Base-by-base conservation (phyloP, 2,329 filamentous ascomycete genomes). In the Diplodia corticola region DNA sequence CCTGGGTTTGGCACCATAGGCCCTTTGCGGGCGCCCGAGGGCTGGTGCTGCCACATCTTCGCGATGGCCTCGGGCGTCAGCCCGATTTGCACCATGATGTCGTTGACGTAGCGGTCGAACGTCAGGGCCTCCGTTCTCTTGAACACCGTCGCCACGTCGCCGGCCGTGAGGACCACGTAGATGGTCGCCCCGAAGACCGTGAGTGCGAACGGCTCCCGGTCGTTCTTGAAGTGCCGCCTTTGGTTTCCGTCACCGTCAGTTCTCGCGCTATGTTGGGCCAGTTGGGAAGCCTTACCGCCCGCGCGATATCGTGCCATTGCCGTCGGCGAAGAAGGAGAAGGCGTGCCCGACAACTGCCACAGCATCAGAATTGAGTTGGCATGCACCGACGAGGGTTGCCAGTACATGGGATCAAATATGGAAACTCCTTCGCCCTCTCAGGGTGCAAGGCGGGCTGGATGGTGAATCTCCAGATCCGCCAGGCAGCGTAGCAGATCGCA, bases 91-190 rank as follows among this genome's bases (percentile, higher is more conserved):
- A 30, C 28, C 63, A 64, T 64, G 7, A 55, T 17, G 17, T 53
- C 63, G n/a, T n/a, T 28, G 33, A 64, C 37, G 50, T 53, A 64
- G 10, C 17, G n/a, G 50, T 64, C 63, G 50, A 64, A 64, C 17
- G 48, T 53, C 40, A 64, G 28, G 35, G n/a, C 50, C 15, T n/a
- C 22, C 10, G 63, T 54, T 22, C 50, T 24, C 17, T 28, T 37
- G 28, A 28, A 64, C 20, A 64, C 50, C 12, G 48, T 54, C 54
- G 54, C 33, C 37, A 59, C 22, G 54, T 59, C 54, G 10, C 10
- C 37, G 15, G 54, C 54, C 12, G 20, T 40, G 30, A 28, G 22
- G 26, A 59, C 24, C 9, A 59, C 37, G 54, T 59, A 59, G 54
- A 59, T 28, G 33, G 54, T 59, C 20, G 33, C 33, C 6, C 54